Evolutionary conservation across 1,139 yeast species (phyloP).

Genomic region (Debaryomyces psychrophilus): DNA sequence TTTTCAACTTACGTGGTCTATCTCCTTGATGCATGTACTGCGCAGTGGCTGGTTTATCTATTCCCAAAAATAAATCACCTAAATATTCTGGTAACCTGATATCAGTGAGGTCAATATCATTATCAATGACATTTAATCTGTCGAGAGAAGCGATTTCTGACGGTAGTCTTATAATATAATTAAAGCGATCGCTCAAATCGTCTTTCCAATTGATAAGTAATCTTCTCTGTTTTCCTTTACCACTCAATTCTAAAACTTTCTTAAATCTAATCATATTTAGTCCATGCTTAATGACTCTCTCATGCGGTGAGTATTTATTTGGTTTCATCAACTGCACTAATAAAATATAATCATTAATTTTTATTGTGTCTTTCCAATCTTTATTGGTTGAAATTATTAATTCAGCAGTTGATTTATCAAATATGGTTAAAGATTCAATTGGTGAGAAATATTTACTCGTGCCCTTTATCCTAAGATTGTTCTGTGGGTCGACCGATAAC

Average conservation of each 20-base stretch:
- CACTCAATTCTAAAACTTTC: constrained; percentile 12
- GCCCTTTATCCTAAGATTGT: constrained; percentile 27
- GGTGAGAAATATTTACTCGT: constrained; percentile 33
- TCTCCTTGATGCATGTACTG: constrained; percentile 15
- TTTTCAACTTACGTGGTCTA: constrained; percentile 10
- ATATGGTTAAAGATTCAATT: constrained; percentile 14
- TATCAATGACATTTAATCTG: not conserved
- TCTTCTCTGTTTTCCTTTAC: constrained; percentile 1
- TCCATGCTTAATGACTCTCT: constrained; percentile 31
- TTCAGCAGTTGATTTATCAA: constrained; percentile 9
- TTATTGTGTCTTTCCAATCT: constrained; percentile 5
- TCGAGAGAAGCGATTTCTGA: constrained; percentile 2
- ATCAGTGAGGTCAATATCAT: constrained; percentile 1
- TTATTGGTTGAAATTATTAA: constrained; percentile 5
- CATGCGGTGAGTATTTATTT: constrained; percentile 27
- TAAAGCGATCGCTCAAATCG: constrained; percentile 11
- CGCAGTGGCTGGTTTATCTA: constrained; percentile 26
- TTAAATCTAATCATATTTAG: constrained; percentile 22
- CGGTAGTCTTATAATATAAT: constrained; percentile 13
- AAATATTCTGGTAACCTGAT: constrained; percentile 29
- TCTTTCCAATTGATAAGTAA: not conserved
- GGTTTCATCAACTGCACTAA: constrained; percentile 35
- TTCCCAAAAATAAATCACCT: constrained; percentile 35
- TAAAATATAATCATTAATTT: constrained; percentile 14
- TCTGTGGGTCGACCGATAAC: constrained; percentile 16